phyloP scores from a whole-genome alignment of 257 asterid genomes.

The Catharanthus roseus region DNA sequence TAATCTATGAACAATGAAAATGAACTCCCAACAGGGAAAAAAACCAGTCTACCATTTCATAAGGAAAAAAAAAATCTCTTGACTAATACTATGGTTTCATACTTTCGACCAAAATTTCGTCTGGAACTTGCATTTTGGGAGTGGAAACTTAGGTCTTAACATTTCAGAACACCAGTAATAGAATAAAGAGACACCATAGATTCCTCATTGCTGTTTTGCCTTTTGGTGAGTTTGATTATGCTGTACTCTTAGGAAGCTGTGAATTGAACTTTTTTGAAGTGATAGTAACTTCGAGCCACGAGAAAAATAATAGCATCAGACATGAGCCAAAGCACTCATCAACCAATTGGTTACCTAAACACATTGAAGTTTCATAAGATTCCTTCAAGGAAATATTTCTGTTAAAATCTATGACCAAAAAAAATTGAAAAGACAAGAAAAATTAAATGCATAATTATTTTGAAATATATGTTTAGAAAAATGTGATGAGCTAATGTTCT shows the following conservation, averaged over 20 bases:
- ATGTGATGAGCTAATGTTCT: too few relatives aligned
- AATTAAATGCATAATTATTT: too few relatives aligned
- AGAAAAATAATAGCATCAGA: background rate
- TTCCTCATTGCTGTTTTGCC: background rate
- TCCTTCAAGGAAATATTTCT: background rate
- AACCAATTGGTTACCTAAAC: background rate
- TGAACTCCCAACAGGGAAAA: background rate
- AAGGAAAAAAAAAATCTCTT: background rate
- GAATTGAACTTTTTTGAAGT: background rate
- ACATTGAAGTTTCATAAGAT: background rate
- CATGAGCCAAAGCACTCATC: background rate
- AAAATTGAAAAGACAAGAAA: too few relatives aligned
- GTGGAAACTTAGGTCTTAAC: background rate
- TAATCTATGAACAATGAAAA: background rate
- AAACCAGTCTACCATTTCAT: background rate
- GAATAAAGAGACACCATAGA: background rate
- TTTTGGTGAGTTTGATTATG: background rate
- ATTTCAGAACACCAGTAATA: background rate
- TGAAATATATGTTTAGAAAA: too few relatives aligned
- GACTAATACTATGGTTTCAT: background rate
- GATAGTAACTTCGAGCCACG: background rate
- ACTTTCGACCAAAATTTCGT: background rate
- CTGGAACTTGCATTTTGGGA: background rate
- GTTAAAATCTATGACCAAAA: background rate
- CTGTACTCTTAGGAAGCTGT: background rate